A percentile compares a stretch with the other conserved stretches of the same genome.
Evolutionary conservation across 768 basidiomycete species (phyloP).

Genomic region (Asterophora parasitica): DNA sequence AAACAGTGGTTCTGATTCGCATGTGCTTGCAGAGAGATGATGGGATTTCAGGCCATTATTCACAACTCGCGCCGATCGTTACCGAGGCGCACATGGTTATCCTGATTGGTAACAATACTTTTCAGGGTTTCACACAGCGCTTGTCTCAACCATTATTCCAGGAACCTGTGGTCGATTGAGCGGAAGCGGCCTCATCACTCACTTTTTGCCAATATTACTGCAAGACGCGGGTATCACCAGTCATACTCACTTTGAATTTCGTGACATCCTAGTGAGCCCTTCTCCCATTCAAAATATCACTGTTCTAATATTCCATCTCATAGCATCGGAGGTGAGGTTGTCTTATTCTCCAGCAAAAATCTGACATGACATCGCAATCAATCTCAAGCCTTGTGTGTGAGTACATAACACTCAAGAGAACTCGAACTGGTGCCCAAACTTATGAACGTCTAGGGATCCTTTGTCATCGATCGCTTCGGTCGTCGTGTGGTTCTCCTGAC

Average conservation of each 20-base stretch:
- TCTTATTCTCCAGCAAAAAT: background rate
- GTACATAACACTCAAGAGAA: no score
- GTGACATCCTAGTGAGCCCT: constrained; percentile 42
- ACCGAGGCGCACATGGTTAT: constrained; percentile 47
- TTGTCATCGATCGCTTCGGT: constrained; percentile 44
- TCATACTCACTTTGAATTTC: constrained; percentile 43
- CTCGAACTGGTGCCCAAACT: no score
- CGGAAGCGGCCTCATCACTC: constrained; percentile 46
- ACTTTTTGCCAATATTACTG: constrained; percentile 42
- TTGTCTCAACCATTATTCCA: constrained; percentile 6
- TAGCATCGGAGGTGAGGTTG: constrained; percentile 32
- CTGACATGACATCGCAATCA: background rate
- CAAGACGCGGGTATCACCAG: constrained; percentile 43
- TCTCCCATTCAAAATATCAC: background rate
- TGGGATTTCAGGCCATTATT: constrained; percentile 55
- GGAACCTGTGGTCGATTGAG: constrained; percentile 38
- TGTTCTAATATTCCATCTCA: background rate
- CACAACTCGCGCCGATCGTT: constrained; percentile 38
- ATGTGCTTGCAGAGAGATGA: constrained; percentile 31
- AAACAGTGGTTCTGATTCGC: background rate
- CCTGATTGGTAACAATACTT: constrained; percentile 35
- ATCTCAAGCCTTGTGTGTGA: constrained; percentile 26
- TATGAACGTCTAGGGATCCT: constrained; percentile 31
- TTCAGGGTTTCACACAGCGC: background rate
- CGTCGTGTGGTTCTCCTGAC: constrained; percentile 40